A percentile compares a stretch with the other conserved stretches of the same genome.
Conservation (phyloP, 129 eudicot genomes). For the Escallonia herrerae region DNA sequence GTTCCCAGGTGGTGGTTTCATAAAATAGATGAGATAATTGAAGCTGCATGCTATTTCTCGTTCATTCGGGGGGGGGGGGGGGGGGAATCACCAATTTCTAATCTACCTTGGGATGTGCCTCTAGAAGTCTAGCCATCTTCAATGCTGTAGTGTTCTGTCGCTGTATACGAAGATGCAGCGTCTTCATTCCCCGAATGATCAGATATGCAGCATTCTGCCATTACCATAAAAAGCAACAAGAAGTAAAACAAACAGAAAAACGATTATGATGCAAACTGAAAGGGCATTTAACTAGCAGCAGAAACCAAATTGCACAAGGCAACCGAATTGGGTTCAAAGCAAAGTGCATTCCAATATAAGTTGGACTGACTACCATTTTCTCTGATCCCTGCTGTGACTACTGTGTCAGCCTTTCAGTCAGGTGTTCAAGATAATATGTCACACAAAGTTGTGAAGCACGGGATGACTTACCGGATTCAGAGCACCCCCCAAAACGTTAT, state of each 20-base stretch:
- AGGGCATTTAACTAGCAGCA: no score
- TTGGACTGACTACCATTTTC: no score
- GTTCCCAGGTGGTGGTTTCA: no score
- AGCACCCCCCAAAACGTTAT: constrained; percentile 8
- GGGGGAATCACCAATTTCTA: background rate
- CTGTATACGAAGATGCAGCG: constrained; percentile 22
- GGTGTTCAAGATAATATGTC: background rate
- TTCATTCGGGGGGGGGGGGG: background rate
- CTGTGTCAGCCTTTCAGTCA: background rate
- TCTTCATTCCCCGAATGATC: constrained; percentile 27
- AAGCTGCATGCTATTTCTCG: no score
- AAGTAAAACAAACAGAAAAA: no score
- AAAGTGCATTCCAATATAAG: no score
- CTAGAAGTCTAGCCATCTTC: constrained; percentile 18
- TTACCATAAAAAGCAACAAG: no score
- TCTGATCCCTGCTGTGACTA: no score
- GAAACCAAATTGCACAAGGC: no score
- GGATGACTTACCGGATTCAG: constrained; percentile 9
- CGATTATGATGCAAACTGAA: no score
- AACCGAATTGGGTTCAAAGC: no score
- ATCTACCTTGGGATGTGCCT: constrained; percentile 11
- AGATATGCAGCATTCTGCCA: constrained; percentile 24
- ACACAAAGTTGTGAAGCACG: background rate
- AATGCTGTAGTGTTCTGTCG: constrained; percentile 22
- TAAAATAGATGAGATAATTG: no score